A percentile compares a stretch with the other conserved stretches of the same genome.
phyloP scores from a whole-genome alignment of 2,329 filamentous ascomycete species.

The Diaporthe helianthi region DNA sequence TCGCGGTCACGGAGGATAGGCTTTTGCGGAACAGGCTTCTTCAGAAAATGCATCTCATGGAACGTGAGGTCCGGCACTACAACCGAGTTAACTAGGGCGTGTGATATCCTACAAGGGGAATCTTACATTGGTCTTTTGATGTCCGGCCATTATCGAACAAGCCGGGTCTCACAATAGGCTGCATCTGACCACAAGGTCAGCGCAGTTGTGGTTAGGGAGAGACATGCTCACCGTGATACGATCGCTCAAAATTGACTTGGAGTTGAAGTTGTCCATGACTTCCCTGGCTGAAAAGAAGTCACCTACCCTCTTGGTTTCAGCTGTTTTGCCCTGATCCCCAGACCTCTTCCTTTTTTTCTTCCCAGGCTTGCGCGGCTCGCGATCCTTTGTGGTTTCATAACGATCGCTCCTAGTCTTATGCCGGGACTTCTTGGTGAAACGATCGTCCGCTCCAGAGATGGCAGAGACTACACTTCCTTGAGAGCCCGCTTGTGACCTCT shows the following conservation, averaged over 20 bases:
- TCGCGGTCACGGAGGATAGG: constrained; percentile 35
- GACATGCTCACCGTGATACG: constrained; percentile 56
- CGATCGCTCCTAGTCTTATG: constrained; percentile 63
- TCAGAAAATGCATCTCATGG: constrained; percentile 57
- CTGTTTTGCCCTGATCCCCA: constrained; percentile 19
- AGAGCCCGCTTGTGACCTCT: neutral
- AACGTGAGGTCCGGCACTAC: constrained; percentile 61
- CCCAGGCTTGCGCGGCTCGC: constrained; percentile 20
- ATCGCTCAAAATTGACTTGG: constrained; percentile 58
- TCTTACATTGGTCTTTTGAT: constrained; percentile 31
- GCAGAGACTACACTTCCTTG: neutral
- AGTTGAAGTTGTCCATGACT: constrained; percentile 63
- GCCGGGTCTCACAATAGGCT: constrained; percentile 47
- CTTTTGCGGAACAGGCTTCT: constrained; percentile 36
- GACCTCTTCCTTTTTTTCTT: constrained; percentile 38
- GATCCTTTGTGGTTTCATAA: constrained; percentile 54
- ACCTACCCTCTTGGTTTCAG: constrained; percentile 40
- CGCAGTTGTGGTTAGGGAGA: constrained; percentile 19
- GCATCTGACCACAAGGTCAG: constrained; percentile 42
- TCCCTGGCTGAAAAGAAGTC: constrained; percentile 49
- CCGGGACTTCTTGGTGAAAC: constrained; percentile 47
- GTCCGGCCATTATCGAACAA: constrained; percentile 52
- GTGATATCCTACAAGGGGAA: neutral
- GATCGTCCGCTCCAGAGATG: neutral
- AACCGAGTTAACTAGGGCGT: neutral